Evolutionary conservation across 2,329 filamentous ascomycete species (phyloP).

Genomic region (Paecilomyces formosus): DNA sequence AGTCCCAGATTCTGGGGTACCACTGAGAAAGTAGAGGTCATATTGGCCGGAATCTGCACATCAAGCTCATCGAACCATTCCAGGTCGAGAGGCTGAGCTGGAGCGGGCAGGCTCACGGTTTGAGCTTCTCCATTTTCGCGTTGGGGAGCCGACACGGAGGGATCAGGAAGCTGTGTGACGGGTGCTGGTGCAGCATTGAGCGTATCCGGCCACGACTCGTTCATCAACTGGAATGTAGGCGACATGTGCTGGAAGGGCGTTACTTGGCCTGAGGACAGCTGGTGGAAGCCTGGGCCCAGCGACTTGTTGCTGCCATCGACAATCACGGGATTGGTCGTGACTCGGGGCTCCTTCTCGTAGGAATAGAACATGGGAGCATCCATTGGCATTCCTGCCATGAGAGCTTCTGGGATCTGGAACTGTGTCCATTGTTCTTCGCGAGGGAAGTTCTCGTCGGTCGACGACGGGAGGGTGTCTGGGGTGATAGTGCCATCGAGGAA

Average conservation of each 20-base stretch:
- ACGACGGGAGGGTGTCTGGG: constrained; percentile 28
- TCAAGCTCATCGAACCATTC: constrained; percentile 27
- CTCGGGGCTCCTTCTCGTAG: constrained; percentile 21
- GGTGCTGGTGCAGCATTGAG: constrained; percentile 1
- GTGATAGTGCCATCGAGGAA: constrained; percentile 28
- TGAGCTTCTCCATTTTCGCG: constrained; percentile 4
- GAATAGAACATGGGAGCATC: constrained; percentile 25
- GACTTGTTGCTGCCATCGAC: constrained; percentile 27
- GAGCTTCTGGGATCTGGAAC: constrained; percentile 27
- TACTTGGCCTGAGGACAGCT: constrained; percentile 20
- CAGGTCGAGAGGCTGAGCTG: constrained; percentile 24
- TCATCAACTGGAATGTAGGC: constrained; percentile 2
- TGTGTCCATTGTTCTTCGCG: constrained; percentile 31
- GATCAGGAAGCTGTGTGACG: constrained; percentile 4
- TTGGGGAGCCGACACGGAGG: not conserved
- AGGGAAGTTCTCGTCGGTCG: constrained; percentile 30
- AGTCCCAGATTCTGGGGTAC: constrained; percentile 10
- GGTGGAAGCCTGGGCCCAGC: constrained; percentile 20
- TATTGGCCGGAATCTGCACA: constrained; percentile 22
- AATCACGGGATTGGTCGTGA: constrained; percentile 24
- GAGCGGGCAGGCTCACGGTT: constrained; percentile 10
- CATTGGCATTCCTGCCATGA: constrained; percentile 23
- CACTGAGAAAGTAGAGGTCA: constrained; percentile 17
- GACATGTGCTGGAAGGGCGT: constrained; percentile 5
- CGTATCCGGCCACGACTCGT: constrained; percentile 4